A percentile compares a stretch with the other conserved stretches of the same genome.
Evolutionary conservation across 75 land plant genomes (phyloP).

Genomic region (Adiantum capillusveneris): DNA sequence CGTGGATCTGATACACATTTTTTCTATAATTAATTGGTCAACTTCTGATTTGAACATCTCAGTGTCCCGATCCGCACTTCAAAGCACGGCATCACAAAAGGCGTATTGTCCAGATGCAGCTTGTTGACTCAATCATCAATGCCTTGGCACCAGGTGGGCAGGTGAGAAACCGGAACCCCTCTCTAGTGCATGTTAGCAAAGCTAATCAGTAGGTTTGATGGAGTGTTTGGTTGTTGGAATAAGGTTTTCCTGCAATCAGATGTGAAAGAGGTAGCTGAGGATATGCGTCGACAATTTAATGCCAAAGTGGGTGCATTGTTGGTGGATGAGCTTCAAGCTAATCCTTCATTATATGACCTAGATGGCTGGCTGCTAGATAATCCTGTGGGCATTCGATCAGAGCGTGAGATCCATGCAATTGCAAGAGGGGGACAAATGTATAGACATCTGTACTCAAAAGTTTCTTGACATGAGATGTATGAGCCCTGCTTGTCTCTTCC

Average conservation of each 20-base stretch:
- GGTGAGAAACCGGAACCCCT: slow-evolving; percentile 21
- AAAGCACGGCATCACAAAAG: slow-evolving; percentile 81
- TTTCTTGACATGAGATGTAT: too few relatives aligned
- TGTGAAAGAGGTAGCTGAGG: slow-evolving; percentile 74
- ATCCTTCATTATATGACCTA: slow-evolving; percentile 19
- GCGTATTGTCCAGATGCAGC: slow-evolving; percentile 66
- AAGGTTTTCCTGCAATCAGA: slow-evolving; percentile 88
- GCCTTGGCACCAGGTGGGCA: slow-evolving; percentile 54
- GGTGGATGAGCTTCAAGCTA: slow-evolving; percentile 10
- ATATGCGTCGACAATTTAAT: slow-evolving; percentile 77
- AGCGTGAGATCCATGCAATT: slow-evolving; percentile 86
- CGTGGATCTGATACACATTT: background rate
- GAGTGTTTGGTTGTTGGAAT: background rate
- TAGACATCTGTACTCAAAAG: slow-evolving; percentile 42
- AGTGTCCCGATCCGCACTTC: slow-evolving; percentile 99
- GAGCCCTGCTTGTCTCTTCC: too few relatives aligned
- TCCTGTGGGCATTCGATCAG: slow-evolving; percentile 75
- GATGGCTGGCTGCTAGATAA: slow-evolving; percentile 80
- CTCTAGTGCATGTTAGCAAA: too few relatives aligned
- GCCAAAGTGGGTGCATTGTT: slow-evolving; percentile 9
- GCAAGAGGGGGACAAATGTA: slow-evolving; percentile 71
- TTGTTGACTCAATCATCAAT: slow-evolving; percentile 58
- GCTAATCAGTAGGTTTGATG: background rate
- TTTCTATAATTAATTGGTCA: background rate
- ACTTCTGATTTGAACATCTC: background rate